phyloP scores from a whole-genome alignment of 2,329 filamentous ascomycete genomes.

The Thermoascus crustaceus region DNA sequence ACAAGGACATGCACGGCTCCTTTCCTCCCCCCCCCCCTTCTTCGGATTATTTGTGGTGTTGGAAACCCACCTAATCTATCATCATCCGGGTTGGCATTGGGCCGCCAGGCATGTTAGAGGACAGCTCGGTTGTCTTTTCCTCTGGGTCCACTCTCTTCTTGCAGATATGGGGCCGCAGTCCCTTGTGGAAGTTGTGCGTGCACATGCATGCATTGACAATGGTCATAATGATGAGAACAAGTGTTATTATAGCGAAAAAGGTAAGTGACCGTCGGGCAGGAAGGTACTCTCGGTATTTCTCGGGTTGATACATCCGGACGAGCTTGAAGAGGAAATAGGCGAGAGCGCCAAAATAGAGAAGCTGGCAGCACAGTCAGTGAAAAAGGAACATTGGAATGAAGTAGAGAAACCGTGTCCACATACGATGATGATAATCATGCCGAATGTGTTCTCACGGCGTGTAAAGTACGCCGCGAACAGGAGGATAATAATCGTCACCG shows the following conservation, averaged over 20 bases:
- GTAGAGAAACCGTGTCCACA: slow-evolving; percentile 24
- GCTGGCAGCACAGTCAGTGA: slow-evolving; percentile 23
- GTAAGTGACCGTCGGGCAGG: slow-evolving; percentile 80
- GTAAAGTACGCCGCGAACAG: slow-evolving; percentile 78
- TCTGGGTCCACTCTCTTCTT: slow-evolving; percentile 47
- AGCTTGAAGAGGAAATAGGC: slow-evolving; percentile 98
- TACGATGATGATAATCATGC: slow-evolving; percentile 69
- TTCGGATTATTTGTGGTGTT: no score
- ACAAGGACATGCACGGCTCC: no score
- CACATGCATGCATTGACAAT: slow-evolving; percentile 82
- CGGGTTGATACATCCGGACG: slow-evolving; percentile 78
- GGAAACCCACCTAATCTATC: slow-evolving; percentile 29
- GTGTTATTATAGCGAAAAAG: slow-evolving; percentile 87
- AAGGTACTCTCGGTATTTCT: slow-evolving; percentile 54
- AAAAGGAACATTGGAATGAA: slow-evolving; percentile 1
- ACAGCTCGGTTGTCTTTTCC: slow-evolving; percentile 40
- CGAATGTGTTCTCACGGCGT: slow-evolving; percentile 67
- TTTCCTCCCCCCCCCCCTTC: no score
- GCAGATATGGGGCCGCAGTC: slow-evolving; percentile 78
- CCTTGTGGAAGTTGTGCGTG: slow-evolving; percentile 82
- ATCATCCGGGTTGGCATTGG: slow-evolving; percentile 37
- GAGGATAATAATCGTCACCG: slow-evolving; percentile 82
- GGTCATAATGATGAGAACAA: slow-evolving; percentile 78
- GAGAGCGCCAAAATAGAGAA: slow-evolving; percentile 79
- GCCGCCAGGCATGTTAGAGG: slow-evolving; percentile 24